phyloP scores from a whole-genome alignment of 1,284 basidiomycete species.

The Tremellales sp. region DNA sequence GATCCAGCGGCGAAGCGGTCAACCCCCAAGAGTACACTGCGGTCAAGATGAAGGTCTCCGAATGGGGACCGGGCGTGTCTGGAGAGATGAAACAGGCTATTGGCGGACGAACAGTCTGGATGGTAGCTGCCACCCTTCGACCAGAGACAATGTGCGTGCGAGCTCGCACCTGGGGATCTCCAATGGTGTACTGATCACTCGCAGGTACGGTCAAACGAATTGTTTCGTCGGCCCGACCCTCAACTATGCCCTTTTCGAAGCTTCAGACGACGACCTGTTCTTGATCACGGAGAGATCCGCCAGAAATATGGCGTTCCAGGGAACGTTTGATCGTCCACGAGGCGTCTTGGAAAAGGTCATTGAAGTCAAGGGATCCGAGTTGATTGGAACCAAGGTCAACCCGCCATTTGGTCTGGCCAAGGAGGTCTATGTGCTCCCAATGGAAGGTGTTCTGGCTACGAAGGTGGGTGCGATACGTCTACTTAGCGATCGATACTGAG shows the following conservation, averaged over 20 bases:
- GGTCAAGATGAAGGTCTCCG: slow-evolving; percentile 88
- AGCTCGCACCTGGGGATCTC: slow-evolving; percentile 17
- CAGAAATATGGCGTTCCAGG: slow-evolving; percentile 96
- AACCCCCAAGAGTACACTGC: slow-evolving; percentile 96
- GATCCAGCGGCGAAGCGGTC: slow-evolving; percentile 88
- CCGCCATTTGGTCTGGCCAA: slow-evolving; percentile 80
- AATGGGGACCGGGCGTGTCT: slow-evolving; percentile 64
- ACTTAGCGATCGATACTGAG: not conserved
- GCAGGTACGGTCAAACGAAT: slow-evolving; percentile 95
- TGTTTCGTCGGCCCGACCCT: slow-evolving; percentile 90
- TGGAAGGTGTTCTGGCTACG: slow-evolving; percentile 93
- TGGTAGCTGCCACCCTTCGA: slow-evolving; percentile 92
- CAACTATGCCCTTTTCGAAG: slow-evolving; percentile 88
- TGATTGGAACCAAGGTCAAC: slow-evolving; percentile 86
- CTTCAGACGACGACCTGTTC: slow-evolving; percentile 80
- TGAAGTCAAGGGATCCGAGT: slow-evolving; percentile 70
- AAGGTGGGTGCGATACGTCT: slow-evolving; percentile 56
- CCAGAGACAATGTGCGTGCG: slow-evolving; percentile 88
- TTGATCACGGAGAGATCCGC: slow-evolving; percentile 86
- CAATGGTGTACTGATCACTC: slow-evolving; percentile 10
- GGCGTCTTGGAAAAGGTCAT: slow-evolving; percentile 69
- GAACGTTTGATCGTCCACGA: slow-evolving; percentile 64
- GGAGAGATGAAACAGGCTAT: slow-evolving; percentile 63
- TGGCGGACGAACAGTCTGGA: slow-evolving; percentile 72
- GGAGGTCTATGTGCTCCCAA: slow-evolving; percentile 92